Conservation (phyloP, 1,284 basidiomycete species). For the Inonotus hispidus region DNA sequence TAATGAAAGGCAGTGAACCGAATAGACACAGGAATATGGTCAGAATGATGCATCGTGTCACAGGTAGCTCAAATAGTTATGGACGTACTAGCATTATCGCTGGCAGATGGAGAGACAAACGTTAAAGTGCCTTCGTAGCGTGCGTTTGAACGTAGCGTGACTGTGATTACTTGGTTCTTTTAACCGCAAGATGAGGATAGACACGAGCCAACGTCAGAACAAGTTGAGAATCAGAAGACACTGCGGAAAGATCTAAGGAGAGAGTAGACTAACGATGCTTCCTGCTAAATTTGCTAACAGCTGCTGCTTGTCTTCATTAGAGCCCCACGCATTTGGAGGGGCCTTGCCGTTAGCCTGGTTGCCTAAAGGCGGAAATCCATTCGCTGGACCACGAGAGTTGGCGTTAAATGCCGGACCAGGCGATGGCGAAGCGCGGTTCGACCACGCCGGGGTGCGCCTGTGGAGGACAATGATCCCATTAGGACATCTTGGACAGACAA, state of each 20-base stretch:
- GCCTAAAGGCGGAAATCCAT: conserved; percentile 18
- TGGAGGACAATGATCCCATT: neutral
- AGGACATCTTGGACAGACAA: neutral
- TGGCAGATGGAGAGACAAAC: conserved; percentile 14
- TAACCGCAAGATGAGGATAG: neutral
- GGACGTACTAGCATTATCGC: conserved; percentile 19
- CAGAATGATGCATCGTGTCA: neutral
- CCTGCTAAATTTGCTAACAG: conserved; percentile 19
- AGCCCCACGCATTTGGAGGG: conserved; percentile 14
- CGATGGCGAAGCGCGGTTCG: conserved; percentile 16
- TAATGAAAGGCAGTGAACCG: neutral
- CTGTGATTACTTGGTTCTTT: conserved; percentile 17
- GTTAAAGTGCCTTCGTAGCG: conserved; percentile 18
- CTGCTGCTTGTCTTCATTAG: conserved; percentile 18
- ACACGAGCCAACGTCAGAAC: neutral
- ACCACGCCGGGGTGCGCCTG: conserved; percentile 19
- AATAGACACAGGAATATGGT: conserved; percentile 1
- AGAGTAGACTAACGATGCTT: conserved; percentile 17
- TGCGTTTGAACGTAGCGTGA: conserved; percentile 15
- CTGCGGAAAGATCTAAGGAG: neutral
- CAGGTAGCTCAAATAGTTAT: neutral
- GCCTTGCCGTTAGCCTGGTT: conserved; percentile 17
- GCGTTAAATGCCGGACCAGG: conserved; percentile 15
- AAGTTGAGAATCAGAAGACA: neutral
- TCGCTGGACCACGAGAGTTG: conserved; percentile 2